phyloP scores from a whole-genome alignment of 179 eudicot species.

The Dionaea muscipula region DNA sequence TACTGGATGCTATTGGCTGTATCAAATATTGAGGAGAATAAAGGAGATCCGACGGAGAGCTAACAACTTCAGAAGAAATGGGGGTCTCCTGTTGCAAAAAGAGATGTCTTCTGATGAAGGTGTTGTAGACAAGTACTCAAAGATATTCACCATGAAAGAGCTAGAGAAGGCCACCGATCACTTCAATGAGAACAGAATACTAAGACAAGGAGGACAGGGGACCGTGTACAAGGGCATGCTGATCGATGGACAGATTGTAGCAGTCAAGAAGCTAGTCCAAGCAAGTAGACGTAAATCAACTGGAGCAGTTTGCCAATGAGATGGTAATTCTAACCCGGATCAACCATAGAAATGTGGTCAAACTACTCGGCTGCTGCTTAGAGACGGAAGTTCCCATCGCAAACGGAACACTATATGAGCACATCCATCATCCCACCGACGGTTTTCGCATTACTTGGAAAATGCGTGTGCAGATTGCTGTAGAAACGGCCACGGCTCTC shows the following conservation, averaged over 20 bases:
- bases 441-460: conserved; percentile 25
- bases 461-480: conserved; percentile 25
- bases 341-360: conserved; percentile 37
- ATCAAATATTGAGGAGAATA: conserved; percentile 16
- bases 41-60: conserved; percentile 16
- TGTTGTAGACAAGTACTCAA: conserved; percentile 18
- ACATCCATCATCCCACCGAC: conserved; percentile 24
- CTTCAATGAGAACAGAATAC: conserved; percentile 23
- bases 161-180: conserved; percentile 35
- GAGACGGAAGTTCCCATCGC: conserved; percentile 39
- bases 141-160: conserved; percentile 26
- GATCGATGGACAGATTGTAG: conserved; percentile 28
- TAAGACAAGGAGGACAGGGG: conserved; percentile 41
- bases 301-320: conserved; percentile 41
- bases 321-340: conserved; percentile 31
- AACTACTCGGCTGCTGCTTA: conserved; percentile 34
- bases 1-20: conserved; percentile 6
- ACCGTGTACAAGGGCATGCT: conserved; percentile 32
- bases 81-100: conserved; percentile 28
- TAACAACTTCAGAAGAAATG: conserved; percentile 30
- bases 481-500: conserved; percentile 21
- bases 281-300: conserved; percentile 19
- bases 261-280: conserved; percentile 41
- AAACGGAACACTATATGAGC: conserved; percentile 24
- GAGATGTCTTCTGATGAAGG: conserved; percentile 18